These are phyloP conservation scores for Postia placenta DNA, from an alignment of 768 basidiomycete species.

Conservation along the genomic window DNA sequence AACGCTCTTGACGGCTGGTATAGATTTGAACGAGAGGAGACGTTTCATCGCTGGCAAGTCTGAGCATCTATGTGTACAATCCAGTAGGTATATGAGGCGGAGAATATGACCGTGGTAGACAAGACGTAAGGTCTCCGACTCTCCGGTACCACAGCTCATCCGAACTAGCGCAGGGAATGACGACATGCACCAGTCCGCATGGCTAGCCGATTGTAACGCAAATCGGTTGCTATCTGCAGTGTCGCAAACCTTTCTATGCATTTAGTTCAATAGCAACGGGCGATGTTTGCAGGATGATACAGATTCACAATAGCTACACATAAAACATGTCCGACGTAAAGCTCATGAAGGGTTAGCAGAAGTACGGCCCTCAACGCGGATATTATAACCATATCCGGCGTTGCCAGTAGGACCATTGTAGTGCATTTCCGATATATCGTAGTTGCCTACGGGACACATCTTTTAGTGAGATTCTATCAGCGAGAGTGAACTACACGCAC, in stretches of 20 bases:
- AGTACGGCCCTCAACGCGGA: slow-evolving; percentile 54
- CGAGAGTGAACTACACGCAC: slow-evolving; percentile 39
- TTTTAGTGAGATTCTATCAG: slow-evolving; percentile 3
- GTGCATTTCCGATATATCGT: slow-evolving; percentile 85
- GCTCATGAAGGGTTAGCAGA: slow-evolving; percentile 40
- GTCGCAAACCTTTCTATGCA: no score
- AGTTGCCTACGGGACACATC: slow-evolving; percentile 57
- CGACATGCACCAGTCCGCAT: background rate
- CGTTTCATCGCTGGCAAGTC: slow-evolving; percentile 24
- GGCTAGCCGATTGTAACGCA: no score
- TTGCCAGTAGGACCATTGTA: slow-evolving; percentile 72
- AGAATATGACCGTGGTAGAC: no score
- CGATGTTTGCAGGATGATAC: no score
- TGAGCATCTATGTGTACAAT: background rate
- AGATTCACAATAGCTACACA: no score
- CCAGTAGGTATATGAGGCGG: slow-evolving; percentile 7
- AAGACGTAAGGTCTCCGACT: no score
- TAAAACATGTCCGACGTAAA: no score
- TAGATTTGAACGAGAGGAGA: slow-evolving; percentile 17
- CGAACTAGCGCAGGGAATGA: background rate
- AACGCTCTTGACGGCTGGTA: background rate
- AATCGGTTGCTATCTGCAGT: no score
- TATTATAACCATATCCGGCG: slow-evolving; percentile 77
- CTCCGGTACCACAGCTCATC: background rate
- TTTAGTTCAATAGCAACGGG: no score